phyloP scores from a whole-genome alignment of 371 early-diverging fungal genomes.

The Apophysomyces sp. region DNA sequence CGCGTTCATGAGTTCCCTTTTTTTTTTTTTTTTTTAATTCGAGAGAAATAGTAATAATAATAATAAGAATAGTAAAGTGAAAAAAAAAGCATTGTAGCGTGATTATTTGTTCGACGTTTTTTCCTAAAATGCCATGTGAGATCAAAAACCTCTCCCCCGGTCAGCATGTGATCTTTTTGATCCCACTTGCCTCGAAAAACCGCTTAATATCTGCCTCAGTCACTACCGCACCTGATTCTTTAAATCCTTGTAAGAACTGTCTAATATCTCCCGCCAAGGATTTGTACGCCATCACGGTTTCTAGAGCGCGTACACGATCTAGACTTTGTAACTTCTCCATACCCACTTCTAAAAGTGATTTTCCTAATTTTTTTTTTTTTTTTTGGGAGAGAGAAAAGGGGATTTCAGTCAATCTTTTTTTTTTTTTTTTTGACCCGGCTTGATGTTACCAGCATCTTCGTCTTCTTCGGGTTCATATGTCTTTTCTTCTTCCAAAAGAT shows the following conservation, averaged over 20 bases:
- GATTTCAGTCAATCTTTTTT: neutral
- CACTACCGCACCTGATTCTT: slow-evolving; percentile 69
- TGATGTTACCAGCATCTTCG: slow-evolving; percentile 43
- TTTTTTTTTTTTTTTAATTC: no score
- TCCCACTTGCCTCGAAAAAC: slow-evolving; percentile 59
- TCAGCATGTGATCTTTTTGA: no score
- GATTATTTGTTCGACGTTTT: no score
- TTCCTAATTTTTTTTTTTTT: slow-evolving; percentile 54
- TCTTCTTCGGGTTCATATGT: slow-evolving; percentile 50
- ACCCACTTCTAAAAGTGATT: slow-evolving; percentile 74
- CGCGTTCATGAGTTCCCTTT: no score
- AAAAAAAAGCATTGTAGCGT: no score
- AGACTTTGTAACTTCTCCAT: slow-evolving; percentile 71
- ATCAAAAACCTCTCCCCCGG: no score
- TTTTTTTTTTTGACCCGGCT: slow-evolving; percentile 43
- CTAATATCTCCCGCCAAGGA: slow-evolving; percentile 57
- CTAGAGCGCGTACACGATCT: slow-evolving; percentile 73
- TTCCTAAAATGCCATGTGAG: no score
- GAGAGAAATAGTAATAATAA: no score
- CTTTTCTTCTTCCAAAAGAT: slow-evolving; percentile 36
- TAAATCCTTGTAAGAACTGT: slow-evolving; percentile 66
- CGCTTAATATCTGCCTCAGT: slow-evolving; percentile 71
- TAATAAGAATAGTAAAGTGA: no score
- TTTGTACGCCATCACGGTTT: slow-evolving; percentile 62
- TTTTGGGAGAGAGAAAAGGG: neutral